phyloP scores from a whole-genome alignment of 2,329 filamentous ascomycete genomes.

The Pseudogymnoascus pannorum region DNA sequence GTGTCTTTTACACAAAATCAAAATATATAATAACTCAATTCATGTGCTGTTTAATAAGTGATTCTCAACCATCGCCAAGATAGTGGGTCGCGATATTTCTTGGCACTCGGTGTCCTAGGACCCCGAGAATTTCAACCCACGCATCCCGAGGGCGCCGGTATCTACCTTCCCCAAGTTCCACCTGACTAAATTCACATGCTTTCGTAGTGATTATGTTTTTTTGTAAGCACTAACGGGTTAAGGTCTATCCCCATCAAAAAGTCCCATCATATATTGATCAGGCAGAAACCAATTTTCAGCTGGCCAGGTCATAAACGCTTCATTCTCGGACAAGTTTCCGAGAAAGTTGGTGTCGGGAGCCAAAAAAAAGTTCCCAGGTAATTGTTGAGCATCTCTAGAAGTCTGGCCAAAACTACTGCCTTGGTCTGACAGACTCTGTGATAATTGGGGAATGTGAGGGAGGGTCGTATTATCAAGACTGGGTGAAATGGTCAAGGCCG shows the following conservation, averaged over 20 bases:
- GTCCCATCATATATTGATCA: slow-evolving; percentile 41
- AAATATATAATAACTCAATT: neutral
- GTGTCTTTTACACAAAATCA: neutral
- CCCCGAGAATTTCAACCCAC: neutral
- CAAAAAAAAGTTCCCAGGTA: neutral
- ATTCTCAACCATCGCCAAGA: neutral
- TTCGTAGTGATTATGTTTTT: neutral
- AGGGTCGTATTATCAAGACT: neutral
- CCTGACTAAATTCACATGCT: neutral
- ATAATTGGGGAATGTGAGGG: neutral
- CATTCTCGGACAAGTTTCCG: neutral
- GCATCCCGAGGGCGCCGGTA: neutral
- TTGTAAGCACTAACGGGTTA: neutral
- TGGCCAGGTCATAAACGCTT: slow-evolving; percentile 25
- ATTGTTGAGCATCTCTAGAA: slow-evolving; percentile 7
- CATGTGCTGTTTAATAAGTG: neutral
- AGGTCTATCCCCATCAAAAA: slow-evolving; percentile 37
- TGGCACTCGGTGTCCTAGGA: neutral
- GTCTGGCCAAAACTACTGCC: slow-evolving; percentile 20
- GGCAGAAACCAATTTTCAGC: slow-evolving; percentile 43
- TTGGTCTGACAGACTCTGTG: slow-evolving; percentile 26
- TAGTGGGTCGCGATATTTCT: neutral
- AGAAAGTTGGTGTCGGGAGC: slow-evolving; percentile 10
- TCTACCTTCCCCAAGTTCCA: neutral
- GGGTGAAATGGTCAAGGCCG: slow-evolving; percentile 37